These are phyloP conservation scores for Coprinellus micaceus DNA, from an alignment of 768 basidiomycete genomes.

Conservation along the genomic window DNA sequence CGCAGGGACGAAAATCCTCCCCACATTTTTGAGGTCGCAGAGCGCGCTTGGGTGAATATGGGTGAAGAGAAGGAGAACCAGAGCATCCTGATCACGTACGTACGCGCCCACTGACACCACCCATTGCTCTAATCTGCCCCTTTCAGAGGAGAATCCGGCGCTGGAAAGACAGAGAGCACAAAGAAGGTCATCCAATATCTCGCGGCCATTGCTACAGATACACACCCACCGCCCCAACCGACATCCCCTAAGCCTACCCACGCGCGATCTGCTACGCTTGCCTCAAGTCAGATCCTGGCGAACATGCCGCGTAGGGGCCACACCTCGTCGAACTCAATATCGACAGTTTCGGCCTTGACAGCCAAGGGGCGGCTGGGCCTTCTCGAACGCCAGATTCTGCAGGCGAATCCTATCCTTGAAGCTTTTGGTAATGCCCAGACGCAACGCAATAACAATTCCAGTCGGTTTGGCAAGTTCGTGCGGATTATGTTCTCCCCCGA, in stretches of 20 bases:
- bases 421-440: slow-evolving; percentile 99
- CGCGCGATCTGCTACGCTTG: slow-evolving; percentile 61
- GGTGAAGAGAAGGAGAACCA: slow-evolving; percentile 96
- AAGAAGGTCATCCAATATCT: slow-evolving; percentile 99
- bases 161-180: slow-evolving; percentile 97
- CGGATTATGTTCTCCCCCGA: slow-evolving; percentile 90
- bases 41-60: slow-evolving; percentile 98
- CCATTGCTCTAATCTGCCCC: slow-evolving; percentile 2
- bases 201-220: slow-evolving; percentile 90
- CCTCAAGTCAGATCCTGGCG: slow-evolving; percentile 37
- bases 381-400: slow-evolving; percentile 92
- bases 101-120: slow-evolving; percentile 14
- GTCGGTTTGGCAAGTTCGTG: slow-evolving; percentile 98
- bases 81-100: slow-evolving; percentile 96
- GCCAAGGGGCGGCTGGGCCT: slow-evolving; percentile 79
- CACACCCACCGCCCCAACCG: slow-evolving; percentile 45
- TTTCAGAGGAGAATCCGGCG: slow-evolving; percentile 91
- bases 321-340: slow-evolving; percentile 38
- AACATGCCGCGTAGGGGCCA: slow-evolving; percentile 62
- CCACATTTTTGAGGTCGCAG: slow-evolving; percentile 96
- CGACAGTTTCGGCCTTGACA: slow-evolving; percentile 45
- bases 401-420: slow-evolving; percentile 96
- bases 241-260: slow-evolving; percentile 44
- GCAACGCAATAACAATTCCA: slow-evolving; percentile 96
- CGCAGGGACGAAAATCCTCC: slow-evolving; percentile 91